These are phyloP conservation scores for Phytophthora pseudosyringae DNA, from an alignment of 352 stramenopile genomes.

Conservation along the genomic window DNA sequence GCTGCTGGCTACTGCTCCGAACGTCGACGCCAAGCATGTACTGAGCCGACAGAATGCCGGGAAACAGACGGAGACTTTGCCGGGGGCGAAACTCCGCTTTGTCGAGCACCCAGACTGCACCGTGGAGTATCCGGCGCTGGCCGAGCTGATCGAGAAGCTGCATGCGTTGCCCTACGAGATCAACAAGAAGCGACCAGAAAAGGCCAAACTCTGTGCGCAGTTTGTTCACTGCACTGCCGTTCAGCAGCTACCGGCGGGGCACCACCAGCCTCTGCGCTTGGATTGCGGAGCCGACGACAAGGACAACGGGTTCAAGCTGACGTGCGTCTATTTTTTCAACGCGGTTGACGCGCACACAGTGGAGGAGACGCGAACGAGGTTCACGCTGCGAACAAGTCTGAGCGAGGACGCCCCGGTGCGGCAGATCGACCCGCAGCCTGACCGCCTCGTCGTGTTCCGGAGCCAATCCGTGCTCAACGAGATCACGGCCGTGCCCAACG, in stretches of 20 bases:
- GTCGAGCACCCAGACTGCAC: constrained; percentile 63
- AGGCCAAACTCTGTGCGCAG: constrained; percentile 63
- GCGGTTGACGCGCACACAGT: constrained; percentile 6
- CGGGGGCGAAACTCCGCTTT: constrained; percentile 60
- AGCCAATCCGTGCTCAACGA: constrained; percentile 77
- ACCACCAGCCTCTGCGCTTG: constrained; percentile 61
- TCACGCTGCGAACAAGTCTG: constrained; percentile 48
- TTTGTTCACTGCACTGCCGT: constrained; percentile 72
- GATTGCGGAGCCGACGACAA: constrained; percentile 74
- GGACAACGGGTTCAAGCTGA: constrained; percentile 83
- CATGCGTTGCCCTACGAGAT: constrained; percentile 84
- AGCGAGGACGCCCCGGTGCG: constrained; percentile 39
- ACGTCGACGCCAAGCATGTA: constrained; percentile 31
- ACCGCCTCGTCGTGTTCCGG: constrained; percentile 74
- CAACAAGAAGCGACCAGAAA: constrained; percentile 65
- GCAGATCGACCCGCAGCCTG: constrained; percentile 37
- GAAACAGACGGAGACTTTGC: constrained; percentile 8
- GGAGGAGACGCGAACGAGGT: constrained; percentile 18
- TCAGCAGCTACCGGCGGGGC: constrained; percentile 47
- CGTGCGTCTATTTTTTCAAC: constrained; percentile 79
- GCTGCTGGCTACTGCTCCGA: constrained; percentile 44
- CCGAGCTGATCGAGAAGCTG: constrained; percentile 78
- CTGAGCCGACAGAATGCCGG: constrained; percentile 15
- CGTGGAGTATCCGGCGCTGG: constrained; percentile 66
- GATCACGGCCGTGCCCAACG: constrained; percentile 47